These are phyloP conservation scores for Fusarium sp. DNA, from an alignment of 2,329 filamentous ascomycete species.

Conservation along the genomic window DNA sequence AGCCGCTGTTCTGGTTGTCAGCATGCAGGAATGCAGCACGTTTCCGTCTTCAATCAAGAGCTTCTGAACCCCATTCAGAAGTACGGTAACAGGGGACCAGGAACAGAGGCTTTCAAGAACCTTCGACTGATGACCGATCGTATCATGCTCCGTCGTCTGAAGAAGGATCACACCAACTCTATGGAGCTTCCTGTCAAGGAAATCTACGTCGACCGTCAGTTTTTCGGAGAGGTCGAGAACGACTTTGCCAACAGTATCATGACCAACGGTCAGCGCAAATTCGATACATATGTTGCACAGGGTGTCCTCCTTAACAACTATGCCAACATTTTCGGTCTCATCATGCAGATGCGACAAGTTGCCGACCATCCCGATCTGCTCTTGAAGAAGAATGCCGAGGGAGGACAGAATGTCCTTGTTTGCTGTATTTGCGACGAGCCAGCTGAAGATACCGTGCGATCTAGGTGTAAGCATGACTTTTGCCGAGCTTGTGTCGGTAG, in stretches of 20 bases:
- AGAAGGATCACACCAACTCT: conserved; percentile 90
- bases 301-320: conserved; percentile 97
- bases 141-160: conserved; percentile 95
- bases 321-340: conserved; percentile 97
- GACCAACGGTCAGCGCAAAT: conserved; percentile 87
- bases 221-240: conserved; percentile 95
- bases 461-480: conserved; percentile 87
- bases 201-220: conserved; percentile 90
- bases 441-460: conserved; percentile 92
- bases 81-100: conserved; percentile 69
- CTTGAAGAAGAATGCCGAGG: conserved; percentile 85
- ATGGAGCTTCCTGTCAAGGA: conserved; percentile 98
- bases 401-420: conserved; percentile 88
- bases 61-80: conserved; percentile 84
- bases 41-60: conserved; percentile 88
- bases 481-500: conserved; percentile 56
- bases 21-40: conserved; percentile 57
- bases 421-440: conserved; percentile 97
- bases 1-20: conserved; percentile 76
- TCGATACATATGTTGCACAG: conserved; percentile 94
- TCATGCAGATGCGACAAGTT: conserved; percentile 99
- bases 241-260: conserved; percentile 97
- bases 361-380: conserved; percentile 96
- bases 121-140: conserved; percentile 88
- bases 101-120: conserved; percentile 79